Base-by-base conservation (phyloP, 2,329 filamentous ascomycete genomes). In the Fusarium drepaniforme region DNA sequence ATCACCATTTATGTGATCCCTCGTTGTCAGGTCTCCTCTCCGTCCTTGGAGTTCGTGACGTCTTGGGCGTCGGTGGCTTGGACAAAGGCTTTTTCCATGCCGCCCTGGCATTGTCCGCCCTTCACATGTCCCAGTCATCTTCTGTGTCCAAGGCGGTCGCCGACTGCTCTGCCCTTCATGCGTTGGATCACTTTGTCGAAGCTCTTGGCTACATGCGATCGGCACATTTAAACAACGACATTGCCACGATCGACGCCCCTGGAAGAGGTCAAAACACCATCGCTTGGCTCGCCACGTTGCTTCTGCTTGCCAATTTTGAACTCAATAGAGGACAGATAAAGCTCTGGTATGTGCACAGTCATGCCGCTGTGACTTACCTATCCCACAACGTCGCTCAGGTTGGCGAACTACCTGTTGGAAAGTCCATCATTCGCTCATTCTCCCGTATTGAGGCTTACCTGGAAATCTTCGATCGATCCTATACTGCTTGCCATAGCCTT, bases 401-500 rank as follows among this genome's bases (percentile, higher is more conserved):
- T 42, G 4, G 66, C 46, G 44, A 7, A 61, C 51, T 25, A n/a
- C 30, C 1, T 49, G 66, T 76, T 0, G 74, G 74, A 0, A 63
- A 72, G 28, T 76, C 51, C 3, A 46, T 76, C 2, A 68, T 76
- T 12, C 66, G 68, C n/a, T 70, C 74, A 0, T 76, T 76, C 5
- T 74, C 74, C 1, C 35, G 74, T 3, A 74, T 76, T 28, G 71
- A 68, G 1, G 74, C 74, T 4, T 38, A 76, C 2, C 33, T 76
- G 6, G 68, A 76, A 1, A 76, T 76, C 4, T 76, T 75, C 4
- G 74, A 76, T n/a, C 71, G 74, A 7, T 65, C 74, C 0, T 70
- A 74, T 37, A 67, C 71, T 11, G 66, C 71, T 3, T 66, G 66
- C 3, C 53, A 67, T 23, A 59, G 49, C 3, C 58, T 66, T 3